Evolutionary conservation across 169 alveolate genomes (phyloP), one percentile per base, ranked within the genome.

Genomic region (Eimeria acervulina): DNA sequence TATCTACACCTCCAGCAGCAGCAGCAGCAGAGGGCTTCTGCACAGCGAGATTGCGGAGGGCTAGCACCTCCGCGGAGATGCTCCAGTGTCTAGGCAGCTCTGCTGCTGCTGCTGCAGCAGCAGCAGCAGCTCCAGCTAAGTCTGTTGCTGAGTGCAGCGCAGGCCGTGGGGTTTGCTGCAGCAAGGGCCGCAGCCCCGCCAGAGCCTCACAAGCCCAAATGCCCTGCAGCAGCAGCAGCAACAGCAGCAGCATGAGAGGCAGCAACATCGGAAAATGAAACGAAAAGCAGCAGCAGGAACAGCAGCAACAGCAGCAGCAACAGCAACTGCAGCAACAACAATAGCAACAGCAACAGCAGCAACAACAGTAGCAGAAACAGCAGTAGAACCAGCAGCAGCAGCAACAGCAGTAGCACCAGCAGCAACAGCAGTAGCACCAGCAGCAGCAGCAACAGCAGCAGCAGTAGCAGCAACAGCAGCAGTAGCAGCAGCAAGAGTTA

Each of bases 71-170:
- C 7, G 89, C 89, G 28, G 47, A 0, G 51, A 72, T 28, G 52
- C 12, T 31, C 47, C 7, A 12, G 52, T 19, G 47, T 21, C 84
- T 12, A 21, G 21, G 28, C 84, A 15, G 12, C 8, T 36, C 84
- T 23, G 84, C 40, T 72, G 84, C 44, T n/a, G 84, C 44, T n/a
- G 84, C 84, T n/a, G 84, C 84, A 15, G 84, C 47, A n/a, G 84
- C 47, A n/a, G 52, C 84, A n/a, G 78, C 78, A 31, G 85, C 85
- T 7, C 51, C 47, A 31, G 85, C 51, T 36, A 12, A 8, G 10
- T 31, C 40, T 78, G 89, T 63, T 78, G 63, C 63, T 78, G 85
- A n/a, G 15, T 13, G 40, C 23, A 13, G 8, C 15, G 85, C 19
- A 13, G 85, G 85, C 42, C 12, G 47, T 8, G 89, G 61, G 52